These are phyloP conservation scores for Brassica carinata DNA, from an alignment of 345 rosid genomes.

Conservation along the genomic window DNA sequence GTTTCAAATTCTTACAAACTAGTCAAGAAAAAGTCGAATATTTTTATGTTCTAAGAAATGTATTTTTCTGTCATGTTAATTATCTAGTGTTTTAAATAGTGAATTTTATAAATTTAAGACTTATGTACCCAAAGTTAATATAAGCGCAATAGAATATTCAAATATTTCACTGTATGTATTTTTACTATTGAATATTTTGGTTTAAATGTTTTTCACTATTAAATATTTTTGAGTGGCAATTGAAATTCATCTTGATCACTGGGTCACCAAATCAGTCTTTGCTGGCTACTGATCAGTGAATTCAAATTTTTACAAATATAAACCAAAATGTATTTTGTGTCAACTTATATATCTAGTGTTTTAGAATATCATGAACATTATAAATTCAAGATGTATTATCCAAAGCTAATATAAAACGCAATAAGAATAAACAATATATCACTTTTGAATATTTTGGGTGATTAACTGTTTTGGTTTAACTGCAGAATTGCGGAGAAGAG, in stretches of 20 bases:
- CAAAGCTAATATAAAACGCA: not conserved
- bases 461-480: not conserved
- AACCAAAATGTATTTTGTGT: not conserved
- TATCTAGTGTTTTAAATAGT: not conserved
- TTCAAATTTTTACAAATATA: not conserved
- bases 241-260: too few species aligned
- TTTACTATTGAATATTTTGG: too few species aligned
- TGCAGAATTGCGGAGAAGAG: constrained; percentile 57
- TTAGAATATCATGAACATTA: not conserved
- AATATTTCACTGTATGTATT: not conserved
- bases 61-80: not conserved
- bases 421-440: not conserved
- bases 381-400: not conserved
- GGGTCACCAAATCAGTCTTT: not conserved
- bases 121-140: too few species aligned
- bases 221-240: too few species aligned
- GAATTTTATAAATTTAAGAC: not conserved
- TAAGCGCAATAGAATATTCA: not conserved
- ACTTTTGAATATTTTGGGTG: not conserved
- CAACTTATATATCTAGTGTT: not conserved
- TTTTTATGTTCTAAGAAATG: too few species aligned
- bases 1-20: not conserved
- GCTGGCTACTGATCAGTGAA: not conserved
- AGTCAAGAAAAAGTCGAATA: too few species aligned
- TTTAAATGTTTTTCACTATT: too few species aligned